phyloP scores from a whole-genome alignment of 192 early-diverging fungal species.

The Coemansia sp. region DNA sequence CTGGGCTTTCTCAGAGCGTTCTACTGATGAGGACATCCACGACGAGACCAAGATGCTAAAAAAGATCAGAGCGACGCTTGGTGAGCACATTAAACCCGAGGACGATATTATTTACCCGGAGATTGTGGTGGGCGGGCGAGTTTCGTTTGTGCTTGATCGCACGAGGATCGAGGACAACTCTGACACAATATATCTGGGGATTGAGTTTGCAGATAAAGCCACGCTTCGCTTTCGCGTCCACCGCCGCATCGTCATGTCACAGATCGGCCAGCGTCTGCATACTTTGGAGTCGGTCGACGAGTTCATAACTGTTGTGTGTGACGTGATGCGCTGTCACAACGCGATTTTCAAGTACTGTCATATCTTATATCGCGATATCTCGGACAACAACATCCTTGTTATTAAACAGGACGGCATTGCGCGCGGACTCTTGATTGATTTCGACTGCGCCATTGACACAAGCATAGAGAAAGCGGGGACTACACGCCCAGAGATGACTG shows the following conservation, averaged over 20 bases:
- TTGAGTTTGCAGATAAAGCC: neutral
- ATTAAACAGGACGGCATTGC: conserved; percentile 1
- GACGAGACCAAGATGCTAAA: conserved; percentile 8
- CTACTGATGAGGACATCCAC: neutral
- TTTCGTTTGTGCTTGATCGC: neutral
- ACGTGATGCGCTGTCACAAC: conserved; percentile 31
- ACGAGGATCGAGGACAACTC: neutral
- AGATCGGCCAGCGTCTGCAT: conserved; percentile 5
- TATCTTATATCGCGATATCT: conserved; percentile 38
- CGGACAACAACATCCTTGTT: conserved; percentile 32
- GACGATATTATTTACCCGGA: neutral
- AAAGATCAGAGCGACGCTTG: neutral
- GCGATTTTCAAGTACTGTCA: conserved; percentile 14
- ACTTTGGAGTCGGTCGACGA: conserved; percentile 11
- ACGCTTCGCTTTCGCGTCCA: neutral
- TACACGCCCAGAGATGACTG: neutral
- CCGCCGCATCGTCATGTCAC: conserved; percentile 16
- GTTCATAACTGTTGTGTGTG: conserved; percentile 28
- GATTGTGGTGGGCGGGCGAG: conserved; percentile 3
- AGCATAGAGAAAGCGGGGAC: neutral
- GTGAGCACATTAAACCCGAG: neutral
- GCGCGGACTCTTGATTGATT: conserved; percentile 34
- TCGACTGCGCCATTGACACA: conserved; percentile 19
- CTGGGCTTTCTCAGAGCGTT: neutral
- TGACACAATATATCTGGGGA: neutral